Evolutionary conservation across 768 basidiomycete genomes (phyloP), one percentile per base, ranked within the genome.

Genomic region (Boletus rubropictus): DNA sequence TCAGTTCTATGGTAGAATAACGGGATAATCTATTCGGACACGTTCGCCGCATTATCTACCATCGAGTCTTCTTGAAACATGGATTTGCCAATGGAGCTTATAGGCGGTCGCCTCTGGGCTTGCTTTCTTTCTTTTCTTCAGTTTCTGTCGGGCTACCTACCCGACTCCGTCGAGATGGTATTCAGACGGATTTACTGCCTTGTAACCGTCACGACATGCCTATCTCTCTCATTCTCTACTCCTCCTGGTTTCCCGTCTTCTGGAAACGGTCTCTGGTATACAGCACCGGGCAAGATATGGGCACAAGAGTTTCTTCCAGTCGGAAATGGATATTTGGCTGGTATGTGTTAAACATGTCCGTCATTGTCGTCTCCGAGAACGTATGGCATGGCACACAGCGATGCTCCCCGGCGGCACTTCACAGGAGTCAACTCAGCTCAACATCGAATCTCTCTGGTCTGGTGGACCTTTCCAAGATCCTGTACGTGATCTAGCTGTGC

Each of bases 181-280:
- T 44, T 62, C 40, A 52, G 48, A 40, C 55, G 33, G 34, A 10
- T 66, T 15, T 49, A 49, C 15, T 66, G 57, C 43, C n/a, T 63
- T 27, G 17, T 61, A 24, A 22, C 53, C 14, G 24, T 52, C 15
- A 38, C 61, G 20, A 55, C 54, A 11, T 66, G 61, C 20, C 31
- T 48, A 11, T 54, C 48, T 35, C 40, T 53, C 49, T 38, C 49
- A 5, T 28, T 24, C 33, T 53, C 66, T 27, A 50, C 61, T 5
- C 74, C 74, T 25, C 44, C 62, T 20, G 74, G 71, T n/a, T 85
- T 88, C 56, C 86, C 86, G 0, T 52, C 67, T 4, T 80, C 82
- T 11, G 86, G 86, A n/a, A 87, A 88, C 64, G 85, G 79, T 6
- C 69, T 88, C 24, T 88, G 86, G 86, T 88, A 81, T 53, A 75